A percentile compares a stretch with the other conserved stretches of the same genome.
These are phyloP conservation scores for Kurtzmaniella quercitrusa DNA, from an alignment of 1,139 yeast genomes.

Conservation along the genomic window DNA sequence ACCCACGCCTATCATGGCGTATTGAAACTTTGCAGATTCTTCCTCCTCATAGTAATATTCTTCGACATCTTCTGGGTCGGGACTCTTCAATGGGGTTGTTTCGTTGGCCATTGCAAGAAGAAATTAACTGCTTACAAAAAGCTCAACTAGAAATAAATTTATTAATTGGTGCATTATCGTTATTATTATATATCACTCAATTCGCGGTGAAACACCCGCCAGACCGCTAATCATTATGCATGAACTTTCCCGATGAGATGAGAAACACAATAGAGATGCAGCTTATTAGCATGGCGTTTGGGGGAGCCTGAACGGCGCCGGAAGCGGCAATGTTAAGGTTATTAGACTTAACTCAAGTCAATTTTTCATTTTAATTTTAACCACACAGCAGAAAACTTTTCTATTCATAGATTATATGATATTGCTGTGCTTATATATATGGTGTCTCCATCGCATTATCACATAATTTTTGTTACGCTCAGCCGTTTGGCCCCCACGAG, in stretches of 20 bases:
- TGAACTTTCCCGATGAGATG: background rate
- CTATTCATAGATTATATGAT: too few relatives aligned
- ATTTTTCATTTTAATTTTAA: too few relatives aligned
- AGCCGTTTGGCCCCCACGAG: too few relatives aligned
- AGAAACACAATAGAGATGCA: background rate
- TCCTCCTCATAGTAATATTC: slow-evolving; percentile 14
- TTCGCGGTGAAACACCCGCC: background rate
- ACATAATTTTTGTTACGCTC: too few relatives aligned
- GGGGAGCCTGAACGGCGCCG: background rate
- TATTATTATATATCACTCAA: background rate
- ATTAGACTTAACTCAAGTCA: too few relatives aligned
- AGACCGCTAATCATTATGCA: background rate
- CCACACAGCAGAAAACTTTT: too few relatives aligned
- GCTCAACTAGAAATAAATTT: background rate
- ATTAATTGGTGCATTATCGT: background rate
- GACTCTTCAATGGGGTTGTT: slow-evolving; percentile 13
- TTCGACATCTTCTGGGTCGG: slow-evolving; percentile 9
- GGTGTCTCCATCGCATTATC: background rate
- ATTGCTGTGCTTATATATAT: too few relatives aligned
- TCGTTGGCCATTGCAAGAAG: slow-evolving; percentile 10
- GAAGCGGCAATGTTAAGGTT: background rate
- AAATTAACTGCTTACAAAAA: background rate
- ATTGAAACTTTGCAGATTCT: slow-evolving; percentile 14
- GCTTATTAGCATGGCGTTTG: background rate
- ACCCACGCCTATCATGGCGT: slow-evolving; percentile 13